Evolutionary conservation across 1,284 basidiomycete genomes (phyloP), one percentile per base, ranked within the genome.

Genomic region (Lentinus polychrous): DNA sequence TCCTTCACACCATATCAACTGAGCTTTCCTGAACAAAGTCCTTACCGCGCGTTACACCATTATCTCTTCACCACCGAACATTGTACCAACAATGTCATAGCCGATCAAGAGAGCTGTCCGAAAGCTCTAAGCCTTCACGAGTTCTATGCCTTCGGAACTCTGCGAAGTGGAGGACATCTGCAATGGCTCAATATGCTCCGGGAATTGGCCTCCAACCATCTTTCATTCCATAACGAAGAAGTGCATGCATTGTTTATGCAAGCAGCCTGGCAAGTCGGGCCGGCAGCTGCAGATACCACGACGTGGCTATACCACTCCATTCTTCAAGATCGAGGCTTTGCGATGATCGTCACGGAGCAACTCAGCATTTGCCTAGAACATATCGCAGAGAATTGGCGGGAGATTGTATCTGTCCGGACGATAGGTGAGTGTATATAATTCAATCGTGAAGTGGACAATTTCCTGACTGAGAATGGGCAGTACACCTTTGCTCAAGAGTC

Each of bases 181-280:
- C 76, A 78, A 41, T 78, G 75, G 76, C 53, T 71, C 36, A 79
- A 78, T 49, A 69, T 78, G 12, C 55, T 66, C 5, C 62, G 69
- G 18, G 74, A 72, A 50, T 51, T 78, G 12, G 58, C 60, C 8
- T 62, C 64, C 11, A 60, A 63, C 27, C 52, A 52, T 0, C 53
- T 79, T 31, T 66, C 60, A 0, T 70, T 76, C 43, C 55, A 59
- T 20, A 52, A 58, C 2, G 59, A 64, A 2, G 71, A 68, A 20
- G 73, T 78, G 0, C 62, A 71, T 47, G 39, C 60, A 1, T 58
- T 79, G 2, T 17, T 75, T 1, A 58, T 55, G 10, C 74, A 75
- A 45, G 65, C 73, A 18, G 64, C 61, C 4, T 70, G 63, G 55
- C 73, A 78, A 49, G 62, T 70, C 0, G 77, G 76, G 1, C 60